Evolutionary conservation across 176 grass and related monocot genomes (phyloP), one percentile per base, ranked within the genome.

Genomic region (Otatea glauca): DNA sequence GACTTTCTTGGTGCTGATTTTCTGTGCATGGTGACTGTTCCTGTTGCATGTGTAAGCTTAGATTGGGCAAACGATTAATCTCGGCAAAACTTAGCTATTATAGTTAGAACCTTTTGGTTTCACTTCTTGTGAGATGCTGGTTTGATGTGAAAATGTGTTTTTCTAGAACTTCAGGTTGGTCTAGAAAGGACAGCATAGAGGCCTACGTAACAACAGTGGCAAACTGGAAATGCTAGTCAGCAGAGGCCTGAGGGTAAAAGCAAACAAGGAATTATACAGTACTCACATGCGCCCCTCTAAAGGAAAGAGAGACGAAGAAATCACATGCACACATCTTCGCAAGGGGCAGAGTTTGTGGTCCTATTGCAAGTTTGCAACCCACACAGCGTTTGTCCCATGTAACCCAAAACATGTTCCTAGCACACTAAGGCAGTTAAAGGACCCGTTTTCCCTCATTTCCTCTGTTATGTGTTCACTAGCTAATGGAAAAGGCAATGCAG

Each of bases 271-370:
- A 75, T 39, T 58, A 38, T 11, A 66, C 74, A 83, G 74, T 48
- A 65, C 78, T 10, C 72, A 68, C 58, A 83, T 60, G 68, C 50
- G 80, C 24, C 37, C 38, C 68, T 25, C 55, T 45, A 13, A 42
- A 50, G 53, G n/a, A 25, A 68, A 66, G 37, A 21, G 4, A 17
- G 39, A 21, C 45, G 29, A 48, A 27, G 53, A 74, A 9, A 72
- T 88, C 79, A 83, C 86, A 88, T 82, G 86, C 79, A 20, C 85
- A 12, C 70, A 76, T 66, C 50, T 58, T 87, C 72, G 9, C 66
- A 43, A 72, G 44, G 78, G 42, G 27, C 20, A 76, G 71, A 75
- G 10, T 29, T 14, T 39, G 72, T 18, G 83, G 77, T 47, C 78
- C 83, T 56, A 12, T 81, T 71, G 53, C n/a, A n/a, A n/a, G n/a